phyloP scores from a whole-genome alignment of 2,329 filamentous ascomycete species.

The Xylariomycetidae sp. region DNA sequence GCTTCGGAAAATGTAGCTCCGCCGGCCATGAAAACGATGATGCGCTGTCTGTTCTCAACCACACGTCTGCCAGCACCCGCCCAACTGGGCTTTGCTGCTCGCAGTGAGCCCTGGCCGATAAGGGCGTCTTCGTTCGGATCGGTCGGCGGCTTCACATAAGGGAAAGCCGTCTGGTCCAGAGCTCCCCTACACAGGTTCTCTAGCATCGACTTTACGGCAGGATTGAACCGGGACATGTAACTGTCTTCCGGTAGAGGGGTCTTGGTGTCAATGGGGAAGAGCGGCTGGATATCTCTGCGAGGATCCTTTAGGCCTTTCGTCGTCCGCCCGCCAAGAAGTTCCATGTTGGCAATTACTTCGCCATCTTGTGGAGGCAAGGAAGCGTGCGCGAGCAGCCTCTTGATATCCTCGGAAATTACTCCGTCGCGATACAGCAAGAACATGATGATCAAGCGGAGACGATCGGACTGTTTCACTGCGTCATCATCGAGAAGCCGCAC shows the following conservation, averaged over 20 bases:
- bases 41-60: slow-evolving; percentile 77
- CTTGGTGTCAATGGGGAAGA: slow-evolving; percentile 65
- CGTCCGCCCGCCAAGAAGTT: slow-evolving; percentile 71
- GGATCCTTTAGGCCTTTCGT: slow-evolving; percentile 68
- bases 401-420: slow-evolving; percentile 74
- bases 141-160: slow-evolving; percentile 65
- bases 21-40: slow-evolving; percentile 92
- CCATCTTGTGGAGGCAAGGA: slow-evolving; percentile 68
- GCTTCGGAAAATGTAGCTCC: slow-evolving; percentile 92
- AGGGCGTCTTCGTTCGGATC: slow-evolving; percentile 55
- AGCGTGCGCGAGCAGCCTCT: slow-evolving; percentile 78
- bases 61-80: slow-evolving; percentile 71
- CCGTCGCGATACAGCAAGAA: slow-evolving; percentile 85
- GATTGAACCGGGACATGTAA: slow-evolving; percentile 79
- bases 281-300: slow-evolving; percentile 54
- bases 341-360: slow-evolving; percentile 69
- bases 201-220: slow-evolving; percentile 74
- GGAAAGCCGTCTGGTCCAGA: slow-evolving; percentile 61
- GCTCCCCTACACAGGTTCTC: slow-evolving; percentile 64
- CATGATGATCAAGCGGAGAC: slow-evolving; percentile 76
- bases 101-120: slow-evolving; percentile 66
- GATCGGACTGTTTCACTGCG: slow-evolving; percentile 62
- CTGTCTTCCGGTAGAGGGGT: slow-evolving; percentile 63
- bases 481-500: slow-evolving; percentile 86
- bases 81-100: slow-evolving; percentile 92